Evolutionary conservation across 495 filamentous ascomycete species (phyloP), one percentile per base, ranked within the genome.

Genomic region (Trichoderma reesei): DNA sequence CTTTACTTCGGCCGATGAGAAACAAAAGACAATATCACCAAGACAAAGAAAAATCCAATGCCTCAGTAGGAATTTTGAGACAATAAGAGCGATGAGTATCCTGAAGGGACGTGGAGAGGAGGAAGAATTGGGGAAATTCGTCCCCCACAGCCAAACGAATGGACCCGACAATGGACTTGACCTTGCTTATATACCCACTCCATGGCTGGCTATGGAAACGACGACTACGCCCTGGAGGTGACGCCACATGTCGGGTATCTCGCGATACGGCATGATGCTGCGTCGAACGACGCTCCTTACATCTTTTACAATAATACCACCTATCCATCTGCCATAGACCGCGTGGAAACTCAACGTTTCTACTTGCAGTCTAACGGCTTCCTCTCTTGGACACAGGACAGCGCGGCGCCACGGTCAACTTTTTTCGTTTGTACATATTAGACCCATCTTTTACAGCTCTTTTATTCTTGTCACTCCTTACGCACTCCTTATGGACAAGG

Each of bases 351-450:
- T 1, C 11, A 14, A 9, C 51, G 11, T 34, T 26, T 56, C 51
- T 34, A 34, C 18, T 56, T 13, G 26, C 51, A 56, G 51, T 56
- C 51, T 8, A 33, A 56, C 18, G 51, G 51, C 51, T 14, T 34
- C 51, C 51, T 56, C 26, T 18, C 26, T 56, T 3, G 9, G 26
- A 56, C 51, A 33, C 51, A 56, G 51, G 26, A 56, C 51, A 56
- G 51, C 51, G 51, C 16, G 51, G 51, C 51, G 51, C 51, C 51
- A 56, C 51, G 51, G 51, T 56, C 51, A 33, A 3, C 33, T n/a
- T 26, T 13, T 56, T 56, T 56, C 34, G 20, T 56, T 56, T 56
- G 46, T 54, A 54, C 51, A 56, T 56, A 34, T 54, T 56, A 10
- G 11, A 48, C 18, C 8, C 18, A 18, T 18, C n/a, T 20, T 20